Conservation (phyloP, 257 asterid species). For the Jasminum sambac region DNA sequence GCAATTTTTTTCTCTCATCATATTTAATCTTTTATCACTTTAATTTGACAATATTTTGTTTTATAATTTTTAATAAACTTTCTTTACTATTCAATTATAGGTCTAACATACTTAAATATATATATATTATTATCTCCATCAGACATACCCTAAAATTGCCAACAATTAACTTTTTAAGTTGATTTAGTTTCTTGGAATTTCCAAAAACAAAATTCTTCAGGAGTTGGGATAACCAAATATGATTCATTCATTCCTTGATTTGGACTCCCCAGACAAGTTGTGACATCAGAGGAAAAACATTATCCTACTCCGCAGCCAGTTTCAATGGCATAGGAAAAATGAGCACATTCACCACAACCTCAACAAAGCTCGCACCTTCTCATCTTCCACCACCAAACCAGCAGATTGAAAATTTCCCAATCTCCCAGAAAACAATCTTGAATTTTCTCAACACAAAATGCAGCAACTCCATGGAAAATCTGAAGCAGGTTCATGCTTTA, state of each 20-base stretch:
- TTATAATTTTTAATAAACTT: too few relatives aligned
- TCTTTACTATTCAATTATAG: too few relatives aligned
- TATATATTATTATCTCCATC: too few relatives aligned
- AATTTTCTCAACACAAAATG: constrained; percentile 44
- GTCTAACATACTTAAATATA: too few relatives aligned
- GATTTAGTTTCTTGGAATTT: too few relatives aligned
- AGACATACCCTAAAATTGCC: too few relatives aligned
- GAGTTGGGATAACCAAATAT: too few relatives aligned
- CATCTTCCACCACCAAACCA: constrained; percentile 16
- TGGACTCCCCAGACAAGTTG: background rate
- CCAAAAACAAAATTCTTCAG: too few relatives aligned
- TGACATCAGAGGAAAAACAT: background rate
- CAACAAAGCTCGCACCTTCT: constrained; percentile 24
- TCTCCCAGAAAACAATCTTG: constrained; percentile 38
- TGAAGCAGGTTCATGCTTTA: constrained; percentile 47
- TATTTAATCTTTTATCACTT: too few relatives aligned
- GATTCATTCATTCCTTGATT: background rate
- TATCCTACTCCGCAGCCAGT: background rate
- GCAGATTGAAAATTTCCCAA: constrained; percentile 16
- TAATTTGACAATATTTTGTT: too few relatives aligned
- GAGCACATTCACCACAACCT: constrained; percentile 5
- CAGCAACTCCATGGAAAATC: constrained; percentile 31
- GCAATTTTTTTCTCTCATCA: too few relatives aligned
- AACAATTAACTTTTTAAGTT: too few relatives aligned
- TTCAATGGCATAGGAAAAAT: background rate